These are phyloP conservation scores for Cyberlindnera mycetangii DNA, from an alignment of 805 yeast species.

Conservation along the genomic window DNA sequence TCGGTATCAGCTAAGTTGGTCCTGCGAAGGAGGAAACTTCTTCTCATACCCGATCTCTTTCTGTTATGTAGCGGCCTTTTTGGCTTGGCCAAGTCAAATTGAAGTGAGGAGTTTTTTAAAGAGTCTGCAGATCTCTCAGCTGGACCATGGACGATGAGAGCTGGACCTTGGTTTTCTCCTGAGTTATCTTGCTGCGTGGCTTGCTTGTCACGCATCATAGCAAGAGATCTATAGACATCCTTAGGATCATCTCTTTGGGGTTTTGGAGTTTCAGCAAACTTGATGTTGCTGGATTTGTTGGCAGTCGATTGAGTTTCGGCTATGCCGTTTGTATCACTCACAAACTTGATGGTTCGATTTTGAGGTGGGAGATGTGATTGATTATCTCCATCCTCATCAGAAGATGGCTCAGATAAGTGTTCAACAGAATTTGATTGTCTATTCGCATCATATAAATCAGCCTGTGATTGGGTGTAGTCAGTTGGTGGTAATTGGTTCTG, in stretches of 20 bases:
- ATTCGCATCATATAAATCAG: constrained; percentile 7
- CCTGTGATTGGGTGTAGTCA: constrained; percentile 9
- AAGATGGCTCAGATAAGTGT: constrained; percentile 27
- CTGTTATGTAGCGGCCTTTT: constrained; percentile 18
- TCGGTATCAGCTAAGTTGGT: not conserved
- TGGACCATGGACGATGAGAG: constrained; percentile 74
- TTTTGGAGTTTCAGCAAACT: constrained; percentile 27
- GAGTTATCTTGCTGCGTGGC: constrained; percentile 31
- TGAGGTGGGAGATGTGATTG: constrained; percentile 9
- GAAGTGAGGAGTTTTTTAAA: constrained; percentile 25
- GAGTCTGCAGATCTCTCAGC: constrained; percentile 53
- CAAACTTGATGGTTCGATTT: constrained; percentile 11
- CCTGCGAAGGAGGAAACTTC: constrained; percentile 14
- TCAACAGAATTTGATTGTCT: constrained; percentile 10
- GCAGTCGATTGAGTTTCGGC: not conserved
- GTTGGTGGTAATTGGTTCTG: constrained; percentile 6
- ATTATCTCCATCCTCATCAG: constrained; percentile 23
- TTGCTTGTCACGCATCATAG: constrained; percentile 64
- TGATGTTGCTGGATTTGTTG: constrained; percentile 11
- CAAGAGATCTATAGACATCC: constrained; percentile 81
- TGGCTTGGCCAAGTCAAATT: constrained; percentile 25
- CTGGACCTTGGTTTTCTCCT: constrained; percentile 69
- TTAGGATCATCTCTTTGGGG: constrained; percentile 53
- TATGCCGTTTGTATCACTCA: not conserved
- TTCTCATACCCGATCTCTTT: constrained; percentile 19